Percentiles rank a stretch among this genome's conserved stretches.
phyloP scores from a whole-genome alignment of 2,329 filamentous ascomycete species.

The Epichloe hybrida region DNA sequence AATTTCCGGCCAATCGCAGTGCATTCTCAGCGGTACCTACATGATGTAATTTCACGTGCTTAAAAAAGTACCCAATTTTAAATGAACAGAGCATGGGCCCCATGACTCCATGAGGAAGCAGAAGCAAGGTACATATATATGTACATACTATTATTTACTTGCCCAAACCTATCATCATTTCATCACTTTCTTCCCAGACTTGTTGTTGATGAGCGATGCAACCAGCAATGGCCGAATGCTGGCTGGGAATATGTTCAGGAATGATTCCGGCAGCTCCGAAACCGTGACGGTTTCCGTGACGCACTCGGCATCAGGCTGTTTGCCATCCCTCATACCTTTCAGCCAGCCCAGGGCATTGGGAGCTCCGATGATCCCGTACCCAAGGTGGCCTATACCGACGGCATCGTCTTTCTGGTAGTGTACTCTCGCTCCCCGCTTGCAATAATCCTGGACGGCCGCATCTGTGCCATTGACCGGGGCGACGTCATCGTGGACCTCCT shows the following conservation, averaged over 20 bases:
- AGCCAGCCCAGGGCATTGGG: not conserved
- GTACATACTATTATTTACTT: too few relatives aligned
- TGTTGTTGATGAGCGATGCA: too few relatives aligned
- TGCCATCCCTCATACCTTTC: not conserved
- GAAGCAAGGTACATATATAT: too few relatives aligned
- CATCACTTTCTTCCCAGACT: too few relatives aligned
- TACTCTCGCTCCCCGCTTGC: not conserved
- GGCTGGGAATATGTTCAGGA: not conserved
- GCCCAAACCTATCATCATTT: too few relatives aligned
- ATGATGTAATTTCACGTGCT: too few relatives aligned
- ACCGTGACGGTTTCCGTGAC: not conserved
- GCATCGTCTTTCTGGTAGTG: not conserved
- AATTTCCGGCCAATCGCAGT: too few relatives aligned
- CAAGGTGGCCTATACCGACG: not conserved
- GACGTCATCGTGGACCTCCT: not conserved
- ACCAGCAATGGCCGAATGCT: not conserved
- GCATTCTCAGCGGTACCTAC: too few relatives aligned
- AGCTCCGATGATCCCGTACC: not conserved
- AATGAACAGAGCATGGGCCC: too few relatives aligned
- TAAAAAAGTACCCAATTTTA: too few relatives aligned
- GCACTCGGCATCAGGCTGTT: not conserved
- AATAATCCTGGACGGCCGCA: not conserved
- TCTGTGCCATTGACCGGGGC: not conserved
- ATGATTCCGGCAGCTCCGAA: not conserved
- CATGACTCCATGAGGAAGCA: too few relatives aligned